Base-by-base conservation (phyloP, 108 stramenopile species). In the Cyclotella atomus region DNA sequence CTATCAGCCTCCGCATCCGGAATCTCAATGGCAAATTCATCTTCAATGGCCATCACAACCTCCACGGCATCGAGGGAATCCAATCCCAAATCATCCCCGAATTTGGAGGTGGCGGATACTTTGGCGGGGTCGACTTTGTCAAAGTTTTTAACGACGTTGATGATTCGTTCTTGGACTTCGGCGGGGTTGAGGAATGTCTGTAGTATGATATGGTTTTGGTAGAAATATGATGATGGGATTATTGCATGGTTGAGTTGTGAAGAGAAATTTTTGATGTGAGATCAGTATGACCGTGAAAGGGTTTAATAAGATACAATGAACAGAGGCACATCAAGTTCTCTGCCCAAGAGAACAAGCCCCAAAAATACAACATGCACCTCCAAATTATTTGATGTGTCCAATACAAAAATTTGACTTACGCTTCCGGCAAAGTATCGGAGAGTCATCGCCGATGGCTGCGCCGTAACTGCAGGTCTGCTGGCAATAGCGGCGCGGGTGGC, bases 1-100 rank as follows among this genome's bases (percentile, higher is more conserved):
- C 97, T 98, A 82, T 99, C 99, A 6, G 98, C 97, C 84, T 99
- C 97, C n/a, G 95, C 94, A 88, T 99, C 99, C 23, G 99, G 99
- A 83, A 99, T 99, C 76, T 99, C 97, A 82, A 99, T 96, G 65
- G 95, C 95, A 81, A 99, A 99, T 88, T 99, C 99, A 79, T 99
- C 99, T 83, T 99, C 99, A 75, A 99, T 96, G 45, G 98, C 98
- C 99, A 99, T 99, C 46, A 98, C 97, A 66, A 98, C 95, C 84
- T 98, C 97, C 3, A 99, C 99, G 44, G 95, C 78, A 85, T 99
- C 99, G 72, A 99, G 89, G 25, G 97, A 98, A 81, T 99, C 99
- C 65, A 99, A 87, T 47, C 96, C 96, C 50, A 99, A 87, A 81
- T 99, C 99, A 36, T 98, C 95, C 41, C 84, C 70, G 77, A 99